A percentile compares a stretch with the other conserved stretches of the same genome.
Evolutionary conservation across 345 rosid genomes (phyloP).

Genomic region (Combretum micranthum): DNA sequence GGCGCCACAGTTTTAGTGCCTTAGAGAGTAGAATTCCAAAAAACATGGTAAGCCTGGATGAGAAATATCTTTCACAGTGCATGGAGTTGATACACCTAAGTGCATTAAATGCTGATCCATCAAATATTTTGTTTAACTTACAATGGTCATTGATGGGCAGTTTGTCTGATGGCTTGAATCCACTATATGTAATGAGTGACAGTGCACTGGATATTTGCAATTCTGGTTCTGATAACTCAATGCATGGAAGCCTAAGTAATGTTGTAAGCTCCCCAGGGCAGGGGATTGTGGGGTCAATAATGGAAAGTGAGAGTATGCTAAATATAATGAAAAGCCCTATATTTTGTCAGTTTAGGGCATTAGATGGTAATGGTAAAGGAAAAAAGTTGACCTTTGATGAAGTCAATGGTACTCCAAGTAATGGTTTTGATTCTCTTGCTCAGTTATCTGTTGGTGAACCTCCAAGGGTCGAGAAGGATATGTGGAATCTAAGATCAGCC

Average conservation of each 20-base stretch:
- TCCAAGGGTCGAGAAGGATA: slow-evolving; percentile 19
- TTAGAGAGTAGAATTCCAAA: slow-evolving; percentile 62
- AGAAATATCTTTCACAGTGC: slow-evolving; percentile 24
- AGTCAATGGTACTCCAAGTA: slow-evolving; percentile 28
- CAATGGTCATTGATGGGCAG: slow-evolving; percentile 24
- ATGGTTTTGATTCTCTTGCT: slow-evolving; percentile 30
- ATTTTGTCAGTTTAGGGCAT: slow-evolving; percentile 34
- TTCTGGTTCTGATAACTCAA: no score
- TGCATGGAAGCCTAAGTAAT: no score
- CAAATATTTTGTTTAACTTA: slow-evolving; percentile 33
- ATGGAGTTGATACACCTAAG: no score
- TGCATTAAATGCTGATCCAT: slow-evolving; percentile 20
- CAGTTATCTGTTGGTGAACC: slow-evolving; percentile 25
- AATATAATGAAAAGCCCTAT: slow-evolving; percentile 57
- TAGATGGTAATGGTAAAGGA: slow-evolving; percentile 19
- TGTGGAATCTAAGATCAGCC: slow-evolving; percentile 9
- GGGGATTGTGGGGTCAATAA: slow-evolving; percentile 59
- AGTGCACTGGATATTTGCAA: no score
- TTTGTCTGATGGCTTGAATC: slow-evolving; percentile 43
- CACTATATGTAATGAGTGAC: slow-evolving; percentile 33
- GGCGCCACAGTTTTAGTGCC: slow-evolving; percentile 31
- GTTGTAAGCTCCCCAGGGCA: slow-evolving; percentile 40
- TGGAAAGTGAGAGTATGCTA: slow-evolving; percentile 64
- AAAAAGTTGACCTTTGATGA: slow-evolving; percentile 14
- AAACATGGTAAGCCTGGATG: slow-evolving; percentile 66